Conservation (phyloP, 225 moss, liverwort and hornwort species). For the Anthoceros angustus region DNA sequence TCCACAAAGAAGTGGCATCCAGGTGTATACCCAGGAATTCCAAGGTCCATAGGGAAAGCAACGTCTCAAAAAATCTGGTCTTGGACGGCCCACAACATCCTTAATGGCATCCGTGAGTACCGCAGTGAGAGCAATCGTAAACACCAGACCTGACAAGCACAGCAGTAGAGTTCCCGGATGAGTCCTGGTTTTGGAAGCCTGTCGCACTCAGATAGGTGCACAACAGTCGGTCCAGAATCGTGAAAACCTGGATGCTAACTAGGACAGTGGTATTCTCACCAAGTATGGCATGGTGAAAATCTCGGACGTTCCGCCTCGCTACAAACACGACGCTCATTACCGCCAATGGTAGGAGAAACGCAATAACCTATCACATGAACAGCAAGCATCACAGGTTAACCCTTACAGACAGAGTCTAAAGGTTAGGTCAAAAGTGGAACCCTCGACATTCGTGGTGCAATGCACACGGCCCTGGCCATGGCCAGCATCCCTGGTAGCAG, state of each 20-base stretch:
- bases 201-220: not conserved
- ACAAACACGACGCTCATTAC: constrained; percentile 18
- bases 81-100: constrained; percentile 27
- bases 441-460: not conserved
- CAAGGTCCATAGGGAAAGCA: constrained; percentile 17
- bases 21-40: not conserved
- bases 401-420: not conserved
- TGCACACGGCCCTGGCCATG: not conserved
- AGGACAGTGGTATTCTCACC: constrained; percentile 15
- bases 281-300: constrained; percentile 32
- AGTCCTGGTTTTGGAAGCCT: not conserved
- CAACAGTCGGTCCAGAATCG: too few relatives aligned
- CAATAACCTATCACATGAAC: constrained; percentile 24
- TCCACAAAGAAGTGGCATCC: not conserved
- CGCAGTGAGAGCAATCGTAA: constrained; percentile 31
- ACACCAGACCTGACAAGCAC: constrained; percentile 22
- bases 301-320: constrained; percentile 18
- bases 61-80: constrained; percentile 31
- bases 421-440: not conserved
- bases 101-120: constrained; percentile 28
- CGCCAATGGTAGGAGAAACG: constrained; percentile 17
- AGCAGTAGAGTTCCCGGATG: not conserved
- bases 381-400: constrained; percentile 5
- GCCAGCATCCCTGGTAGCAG: not conserved
- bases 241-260: not conserved